Evolutionary conservation across 495 filamentous ascomycete species (phyloP), one percentile per base, ranked within the genome.

Genomic region (Choiromyces venosus): DNA sequence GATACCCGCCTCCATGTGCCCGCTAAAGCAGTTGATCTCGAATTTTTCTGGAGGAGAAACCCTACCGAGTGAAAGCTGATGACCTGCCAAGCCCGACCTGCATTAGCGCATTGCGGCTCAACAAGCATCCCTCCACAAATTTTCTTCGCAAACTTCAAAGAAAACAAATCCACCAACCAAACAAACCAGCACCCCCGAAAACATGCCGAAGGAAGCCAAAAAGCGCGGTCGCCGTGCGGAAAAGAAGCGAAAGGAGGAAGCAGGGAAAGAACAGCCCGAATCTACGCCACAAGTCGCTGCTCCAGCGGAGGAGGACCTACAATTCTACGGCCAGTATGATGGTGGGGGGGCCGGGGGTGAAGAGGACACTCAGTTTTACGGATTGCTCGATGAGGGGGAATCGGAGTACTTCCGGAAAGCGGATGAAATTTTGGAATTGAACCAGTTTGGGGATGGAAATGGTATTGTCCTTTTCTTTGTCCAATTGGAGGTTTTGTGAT

Each of bases 401-500:
- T 91, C 94, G 76, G 93, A 97, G 82, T 97, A 97, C 84, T 99
- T 98, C 83, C 91, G 90, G 75, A 87, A 87, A 52, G 94, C 93
- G 72, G 92, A 93, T 83, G 90, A 96, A 78, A 85, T 96, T 83
- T 89, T 99, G 56, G 94, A 97, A 82, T 82, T 90, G 72, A 93
- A 97, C 83, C 88, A 92, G 79, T 98, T 98, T 82, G 86, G 84
- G 36, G 88, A 89, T 46, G 83, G 86, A 73, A 92, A 97, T 79
- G 67, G 67, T 69, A 38, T 38, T 70, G n/a, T 16, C 18, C 36
- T 25, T 35, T 65, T 56, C 46, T 16, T 12, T 44, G 73, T 7
- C 37, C 6, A 36, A 66, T 37, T 35, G n/a, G 19, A 25, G 21
- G 18, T 68, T 29, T 25, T 65, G 16, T 2, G 39, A 72, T 9